These are phyloP conservation scores for Rhodotorula sp. DNA, from an alignment of 1,284 basidiomycete species.

Conservation along the genomic window DNA sequence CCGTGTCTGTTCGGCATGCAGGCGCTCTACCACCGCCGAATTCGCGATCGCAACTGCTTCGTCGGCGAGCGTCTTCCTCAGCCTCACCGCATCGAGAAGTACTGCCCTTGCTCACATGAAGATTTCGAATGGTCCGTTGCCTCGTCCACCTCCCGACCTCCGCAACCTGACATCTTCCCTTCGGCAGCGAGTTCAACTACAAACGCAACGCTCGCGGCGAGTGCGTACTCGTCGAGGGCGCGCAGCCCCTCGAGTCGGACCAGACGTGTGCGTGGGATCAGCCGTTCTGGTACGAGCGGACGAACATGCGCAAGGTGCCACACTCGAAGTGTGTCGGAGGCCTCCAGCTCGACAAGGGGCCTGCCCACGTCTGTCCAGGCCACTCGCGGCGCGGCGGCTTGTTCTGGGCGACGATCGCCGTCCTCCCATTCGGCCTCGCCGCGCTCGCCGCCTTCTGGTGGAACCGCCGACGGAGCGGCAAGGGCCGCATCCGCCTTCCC, in stretches of 20 bases:
- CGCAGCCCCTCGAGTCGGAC: conserved; percentile 57
- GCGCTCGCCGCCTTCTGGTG: conserved; percentile 75
- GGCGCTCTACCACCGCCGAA: conserved; percentile 82
- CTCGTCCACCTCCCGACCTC: background rate
- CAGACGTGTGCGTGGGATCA: conserved; percentile 64
- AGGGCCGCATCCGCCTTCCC: conserved; percentile 35
- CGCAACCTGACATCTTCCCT: background rate
- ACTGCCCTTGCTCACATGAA: conserved; percentile 67
- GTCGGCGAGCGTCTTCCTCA: conserved; percentile 68
- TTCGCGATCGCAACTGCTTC: conserved; percentile 74
- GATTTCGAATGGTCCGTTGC: conserved; percentile 85
- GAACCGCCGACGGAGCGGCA: conserved; percentile 55
- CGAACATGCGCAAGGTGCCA: conserved; percentile 81
- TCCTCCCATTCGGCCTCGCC: conserved; percentile 72
- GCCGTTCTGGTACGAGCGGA: conserved; percentile 86
- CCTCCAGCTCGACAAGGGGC: conserved; percentile 67
- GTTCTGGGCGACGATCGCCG: conserved; percentile 77
- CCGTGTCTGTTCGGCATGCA: conserved; percentile 82
- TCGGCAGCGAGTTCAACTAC: conserved; percentile 80
- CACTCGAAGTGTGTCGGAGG: conserved; percentile 81
- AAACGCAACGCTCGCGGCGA: conserved; percentile 64
- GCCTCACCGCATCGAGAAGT: conserved; percentile 59
- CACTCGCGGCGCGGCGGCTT: conserved; percentile 61
- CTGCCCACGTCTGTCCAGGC: conserved; percentile 72
- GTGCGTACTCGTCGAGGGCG: conserved; percentile 73